Evolutionary conservation across 2,329 filamentous ascomycete species (phyloP), one percentile per base, ranked within the genome.

Genomic region (Colletotrichum sp.): DNA sequence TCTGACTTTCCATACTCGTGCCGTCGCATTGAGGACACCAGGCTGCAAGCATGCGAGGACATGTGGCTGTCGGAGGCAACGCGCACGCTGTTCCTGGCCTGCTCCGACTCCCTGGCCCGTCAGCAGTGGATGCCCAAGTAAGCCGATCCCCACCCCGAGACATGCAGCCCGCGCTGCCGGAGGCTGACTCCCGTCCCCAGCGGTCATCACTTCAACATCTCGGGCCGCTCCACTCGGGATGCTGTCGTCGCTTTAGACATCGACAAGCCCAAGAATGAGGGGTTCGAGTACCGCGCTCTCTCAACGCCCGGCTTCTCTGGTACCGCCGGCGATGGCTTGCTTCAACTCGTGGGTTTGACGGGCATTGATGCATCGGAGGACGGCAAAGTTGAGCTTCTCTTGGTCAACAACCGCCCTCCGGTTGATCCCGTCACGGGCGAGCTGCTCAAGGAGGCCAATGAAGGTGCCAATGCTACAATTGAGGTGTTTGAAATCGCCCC

Each of bases 361-460:
- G 85, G 80, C 0, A 28, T 81, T 0, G 83, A 84, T n/a, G 66
- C 76, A n/a, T 21, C 65, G 8, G 68, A 71, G 12, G 76, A 77
- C 6, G 75, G 72, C 10, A 63, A 8, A 0, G 32, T 82, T 9
- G 74, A 80, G 30, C 68, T 83, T 18, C 78, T 80, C 52, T 26
- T 82, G 18, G 72, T 81, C 44, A 82, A 83, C 71, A 77, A 75
- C 30, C 77, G 79, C 39, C 81, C 82, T 1, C 80, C 82, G 2
- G 32, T 82, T 2, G 79, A 83, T 60, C 24, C 69, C 2, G 44
- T 30, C 4, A 81, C 79, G 1, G 80, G 81, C 7, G 62, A 63
- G 7, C 9, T 85, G 84, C 81, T 93, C 92, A 6, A 95, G 95
- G 65, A 92, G 87, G 64, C 86, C 84, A 62, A 98, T 82, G 34